Conservation (phyloP, 345 rosid genomes). For the Populus simonii region DNA sequence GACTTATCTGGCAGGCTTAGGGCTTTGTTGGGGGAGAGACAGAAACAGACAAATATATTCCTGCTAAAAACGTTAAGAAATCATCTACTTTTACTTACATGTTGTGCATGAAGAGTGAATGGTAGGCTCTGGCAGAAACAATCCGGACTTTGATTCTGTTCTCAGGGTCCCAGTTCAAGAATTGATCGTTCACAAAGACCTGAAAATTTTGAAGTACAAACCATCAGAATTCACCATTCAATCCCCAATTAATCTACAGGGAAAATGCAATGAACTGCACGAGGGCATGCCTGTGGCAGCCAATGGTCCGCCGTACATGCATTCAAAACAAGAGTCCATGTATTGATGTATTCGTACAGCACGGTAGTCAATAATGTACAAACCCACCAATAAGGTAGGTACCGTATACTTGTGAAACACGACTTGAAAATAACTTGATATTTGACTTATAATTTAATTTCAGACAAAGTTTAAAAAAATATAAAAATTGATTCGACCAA, state of each 20-base stretch:
- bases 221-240: background rate
- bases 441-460: too few relatives aligned
- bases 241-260: background rate
- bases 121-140: constrained; percentile 97
- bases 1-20: constrained; percentile 27
- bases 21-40: constrained; percentile 7
- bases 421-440: too few relatives aligned
- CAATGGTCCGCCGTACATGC: background rate
- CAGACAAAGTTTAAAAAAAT: too few relatives aligned
- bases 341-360: too few relatives aligned
- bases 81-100: constrained; percentile 59
- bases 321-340: too few relatives aligned
- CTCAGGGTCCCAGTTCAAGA: constrained; percentile 88
- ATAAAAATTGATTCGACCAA: too few relatives aligned
- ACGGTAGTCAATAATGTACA: too few relatives aligned
- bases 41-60: constrained; percentile 5
- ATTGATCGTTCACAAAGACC: constrained; percentile 95
- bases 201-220: constrained; percentile 16
- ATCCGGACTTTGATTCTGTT: constrained; percentile 94
- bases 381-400: too few relatives aligned
- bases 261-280: background rate
- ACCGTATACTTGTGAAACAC: too few relatives aligned
- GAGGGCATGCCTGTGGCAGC: too few relatives aligned
- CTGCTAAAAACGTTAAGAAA: background rate
- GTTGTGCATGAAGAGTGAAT: constrained; percentile 98